These are phyloP conservation scores for Rhexocercosporidium sp. DNA, from an alignment of 2,329 filamentous ascomycete species.

Conservation along the genomic window DNA sequence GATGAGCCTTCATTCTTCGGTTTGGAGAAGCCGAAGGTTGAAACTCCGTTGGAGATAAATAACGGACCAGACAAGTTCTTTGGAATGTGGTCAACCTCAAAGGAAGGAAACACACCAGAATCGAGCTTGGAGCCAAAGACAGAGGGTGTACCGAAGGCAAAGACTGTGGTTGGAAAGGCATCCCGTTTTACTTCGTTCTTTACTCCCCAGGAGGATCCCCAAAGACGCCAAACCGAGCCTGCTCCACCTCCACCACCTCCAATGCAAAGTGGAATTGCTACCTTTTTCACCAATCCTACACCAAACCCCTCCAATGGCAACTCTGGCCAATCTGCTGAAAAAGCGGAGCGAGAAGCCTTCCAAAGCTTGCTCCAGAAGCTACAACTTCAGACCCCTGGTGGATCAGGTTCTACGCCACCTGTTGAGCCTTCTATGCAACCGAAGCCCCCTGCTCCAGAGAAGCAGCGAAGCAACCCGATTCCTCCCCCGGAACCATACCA, in stretches of 20 bases:
- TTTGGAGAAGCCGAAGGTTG: slow-evolving; percentile 57
- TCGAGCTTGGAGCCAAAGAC: slow-evolving; percentile 48
- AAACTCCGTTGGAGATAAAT: slow-evolving; percentile 63
- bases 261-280: slow-evolving; percentile 32
- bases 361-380: slow-evolving; percentile 83
- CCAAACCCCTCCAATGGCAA: slow-evolving; percentile 30
- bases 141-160: slow-evolving; percentile 55
- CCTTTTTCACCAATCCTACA: slow-evolving; percentile 26
- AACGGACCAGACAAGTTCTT: slow-evolving; percentile 80
- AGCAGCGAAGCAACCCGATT: slow-evolving; percentile 50
- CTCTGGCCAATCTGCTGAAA: slow-evolving; percentile 8
- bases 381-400: slow-evolving; percentile 55
- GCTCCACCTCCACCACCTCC: slow-evolving; percentile 48
- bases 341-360: slow-evolving; percentile 83
- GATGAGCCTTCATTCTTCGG: slow-evolving; percentile 43
- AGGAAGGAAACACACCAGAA: slow-evolving; percentile 51
- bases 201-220: slow-evolving; percentile 58
- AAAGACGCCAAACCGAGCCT: slow-evolving; percentile 55
- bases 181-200: slow-evolving; percentile 90
- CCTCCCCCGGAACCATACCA: slow-evolving; percentile 51
- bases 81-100: slow-evolving; percentile 56
- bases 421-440: slow-evolving; percentile 42
- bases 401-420: slow-evolving; percentile 49
- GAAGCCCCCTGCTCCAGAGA: slow-evolving; percentile 49
- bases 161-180: slow-evolving; percentile 62